phyloP scores from a whole-genome alignment of 257 asterid species.

The Fraxinus pennsylvanica region DNA sequence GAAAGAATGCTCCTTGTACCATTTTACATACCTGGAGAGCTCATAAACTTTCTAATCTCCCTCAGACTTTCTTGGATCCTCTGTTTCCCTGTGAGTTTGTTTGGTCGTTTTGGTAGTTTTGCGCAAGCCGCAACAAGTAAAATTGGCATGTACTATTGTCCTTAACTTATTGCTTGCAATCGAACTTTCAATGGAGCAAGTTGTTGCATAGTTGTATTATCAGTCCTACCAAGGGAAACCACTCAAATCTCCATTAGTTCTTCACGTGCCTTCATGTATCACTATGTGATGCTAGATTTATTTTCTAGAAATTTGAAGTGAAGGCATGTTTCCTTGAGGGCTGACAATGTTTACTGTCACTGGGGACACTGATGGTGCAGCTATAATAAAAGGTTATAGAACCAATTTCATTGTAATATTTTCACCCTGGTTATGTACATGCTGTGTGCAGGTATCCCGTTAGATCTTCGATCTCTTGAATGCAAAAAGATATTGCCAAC shows the following conservation, averaged over 20 bases:
- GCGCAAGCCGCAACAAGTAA: conserved; percentile 6
- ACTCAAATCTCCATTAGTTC: background rate
- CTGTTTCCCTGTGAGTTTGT: conserved; percentile 54
- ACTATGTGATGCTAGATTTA: background rate
- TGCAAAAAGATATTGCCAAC: conserved; percentile 21
- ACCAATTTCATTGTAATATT: background rate
- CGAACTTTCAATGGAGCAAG: background rate
- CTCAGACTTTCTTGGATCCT: conserved; percentile 63
- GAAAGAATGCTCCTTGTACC: conserved; percentile 46
- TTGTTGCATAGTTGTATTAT: background rate
- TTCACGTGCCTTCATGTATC: background rate
- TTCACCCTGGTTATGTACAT: conserved; percentile 18
- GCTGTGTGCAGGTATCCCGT: conserved; percentile 45
- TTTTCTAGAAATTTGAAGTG: background rate
- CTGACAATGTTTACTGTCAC: background rate
- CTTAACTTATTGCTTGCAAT: background rate
- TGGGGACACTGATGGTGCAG: background rate
- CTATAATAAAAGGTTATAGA: background rate
- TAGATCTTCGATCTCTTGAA: conserved; percentile 32
- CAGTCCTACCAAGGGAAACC: background rate
- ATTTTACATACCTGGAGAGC: conserved; percentile 53
- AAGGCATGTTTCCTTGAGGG: background rate
- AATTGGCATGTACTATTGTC: background rate
- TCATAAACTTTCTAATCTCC: conserved; percentile 40
- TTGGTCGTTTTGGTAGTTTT: conserved; percentile 1